A percentile compares a stretch with the other conserved stretches of the same genome.
Evolutionary conservation across 768 basidiomycete species (phyloP).

Genomic region (Chalciporus pseudorubinellus): DNA sequence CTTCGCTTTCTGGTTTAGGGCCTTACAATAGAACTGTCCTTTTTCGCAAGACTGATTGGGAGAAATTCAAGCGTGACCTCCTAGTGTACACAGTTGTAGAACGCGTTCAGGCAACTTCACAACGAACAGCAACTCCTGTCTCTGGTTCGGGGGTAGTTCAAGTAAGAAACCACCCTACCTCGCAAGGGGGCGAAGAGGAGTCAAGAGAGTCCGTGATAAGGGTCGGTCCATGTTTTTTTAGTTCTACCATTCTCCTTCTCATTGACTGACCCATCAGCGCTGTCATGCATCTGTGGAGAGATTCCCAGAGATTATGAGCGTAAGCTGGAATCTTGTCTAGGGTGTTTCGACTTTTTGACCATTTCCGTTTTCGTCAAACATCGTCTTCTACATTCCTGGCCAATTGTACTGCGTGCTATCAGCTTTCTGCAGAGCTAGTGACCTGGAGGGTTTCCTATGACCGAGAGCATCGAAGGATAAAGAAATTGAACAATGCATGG

Average conservation of each 20-base stretch:
- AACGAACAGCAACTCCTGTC: neutral
- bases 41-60: constrained; percentile 22
- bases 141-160: neutral
- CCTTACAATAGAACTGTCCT: constrained; percentile 2
- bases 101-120: neutral
- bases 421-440: constrained; percentile 25
- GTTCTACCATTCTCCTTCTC: neutral
- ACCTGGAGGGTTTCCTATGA: constrained; percentile 29
- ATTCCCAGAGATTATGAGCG: constrained; percentile 11
- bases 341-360: too few species aligned
- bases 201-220: neutral
- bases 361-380: neutral
- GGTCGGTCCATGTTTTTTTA: neutral
- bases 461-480: neutral
- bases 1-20: constrained; percentile 16
- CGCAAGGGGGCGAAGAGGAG: neutral
- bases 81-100: neutral
- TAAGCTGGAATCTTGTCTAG: neutral
- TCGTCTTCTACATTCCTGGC: neutral
- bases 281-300: constrained; percentile 3
- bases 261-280: neutral
- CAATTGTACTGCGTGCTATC: neutral
- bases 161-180: too few species aligned
- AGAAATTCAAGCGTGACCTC: constrained; percentile 3
- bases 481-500: constrained; percentile 16